A percentile compares a stretch with the other conserved stretches of the same genome.
Evolutionary conservation across 352 stramenopile species (phyloP).

Genomic region (Phytophthora meadii): DNA sequence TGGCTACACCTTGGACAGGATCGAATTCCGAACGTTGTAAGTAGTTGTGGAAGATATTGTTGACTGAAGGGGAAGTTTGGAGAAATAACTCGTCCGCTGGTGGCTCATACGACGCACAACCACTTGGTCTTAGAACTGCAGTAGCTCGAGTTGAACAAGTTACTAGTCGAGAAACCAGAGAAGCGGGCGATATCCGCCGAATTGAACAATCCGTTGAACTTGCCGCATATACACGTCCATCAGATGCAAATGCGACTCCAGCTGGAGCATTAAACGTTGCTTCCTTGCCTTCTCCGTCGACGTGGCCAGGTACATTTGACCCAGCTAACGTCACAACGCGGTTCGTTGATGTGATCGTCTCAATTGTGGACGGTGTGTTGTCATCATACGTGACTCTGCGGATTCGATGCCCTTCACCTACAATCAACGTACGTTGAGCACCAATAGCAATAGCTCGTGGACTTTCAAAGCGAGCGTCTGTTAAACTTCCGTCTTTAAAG

Average conservation of each 20-base stretch:
- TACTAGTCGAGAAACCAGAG: conserved; percentile 66
- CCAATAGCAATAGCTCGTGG: conserved; percentile 92
- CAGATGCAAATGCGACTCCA: conserved; percentile 84
- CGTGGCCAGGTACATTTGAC: conserved; percentile 58
- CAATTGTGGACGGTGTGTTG: conserved; percentile 55
- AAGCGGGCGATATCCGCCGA: conserved; percentile 78
- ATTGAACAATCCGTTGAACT: conserved; percentile 92
- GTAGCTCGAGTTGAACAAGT: conserved; percentile 83
- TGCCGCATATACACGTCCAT: conserved; percentile 91
- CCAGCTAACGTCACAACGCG: conserved; percentile 94
- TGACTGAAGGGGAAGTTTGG: conserved; percentile 68
- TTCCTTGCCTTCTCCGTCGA: conserved; percentile 89
- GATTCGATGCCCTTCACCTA: conserved; percentile 92
- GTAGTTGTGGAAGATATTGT: conserved; percentile 96
- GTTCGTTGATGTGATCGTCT: conserved; percentile 67
- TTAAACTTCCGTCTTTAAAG: conserved; percentile 89
- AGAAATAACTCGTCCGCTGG: conserved; percentile 90
- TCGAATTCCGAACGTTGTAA: conserved; percentile 50
- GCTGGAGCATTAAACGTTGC: conserved; percentile 91
- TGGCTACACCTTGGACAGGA: conserved; percentile 49
- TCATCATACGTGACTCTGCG: conserved; percentile 84
- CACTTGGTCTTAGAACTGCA: conserved; percentile 90
- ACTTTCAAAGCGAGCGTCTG: conserved; percentile 91
- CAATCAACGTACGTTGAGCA: conserved; percentile 80
- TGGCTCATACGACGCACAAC: conserved; percentile 95